A percentile compares a stretch with the other conserved stretches of the same genome.
Evolutionary conservation across 768 basidiomycete genomes (phyloP).

Genomic region (Boletus rubroflammeus): DNA sequence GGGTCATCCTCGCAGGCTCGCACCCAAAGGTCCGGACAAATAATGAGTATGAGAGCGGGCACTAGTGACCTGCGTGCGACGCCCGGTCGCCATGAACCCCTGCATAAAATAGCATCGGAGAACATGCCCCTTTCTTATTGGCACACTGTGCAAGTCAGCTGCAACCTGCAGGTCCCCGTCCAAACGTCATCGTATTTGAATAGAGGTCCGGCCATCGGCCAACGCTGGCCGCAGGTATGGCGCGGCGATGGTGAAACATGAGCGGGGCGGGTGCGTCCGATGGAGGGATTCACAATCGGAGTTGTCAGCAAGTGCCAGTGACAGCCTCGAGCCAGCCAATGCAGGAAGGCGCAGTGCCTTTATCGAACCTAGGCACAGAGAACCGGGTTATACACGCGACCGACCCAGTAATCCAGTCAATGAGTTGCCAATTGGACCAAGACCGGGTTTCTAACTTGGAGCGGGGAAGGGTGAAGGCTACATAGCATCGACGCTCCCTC

Average conservation of each 20-base stretch:
- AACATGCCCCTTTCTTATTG: background rate
- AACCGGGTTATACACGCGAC: background rate
- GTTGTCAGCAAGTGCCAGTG: background rate
- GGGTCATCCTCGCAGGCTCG: background rate
- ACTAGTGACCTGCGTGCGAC: conserved; percentile 14
- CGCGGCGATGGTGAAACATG: background rate
- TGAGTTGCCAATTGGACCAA: too few relatives aligned
- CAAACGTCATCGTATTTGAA: background rate
- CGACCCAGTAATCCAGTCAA: background rate
- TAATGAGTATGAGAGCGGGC: background rate
- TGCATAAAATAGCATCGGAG: too few relatives aligned
- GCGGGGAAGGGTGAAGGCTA: background rate
- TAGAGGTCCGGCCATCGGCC: background rate
- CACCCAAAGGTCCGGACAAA: background rate
- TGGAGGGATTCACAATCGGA: background rate
- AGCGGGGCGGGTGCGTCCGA: background rate
- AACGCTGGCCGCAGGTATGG: background rate
- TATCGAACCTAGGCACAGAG: background rate
- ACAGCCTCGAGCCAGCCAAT: background rate
- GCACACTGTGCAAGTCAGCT: background rate
- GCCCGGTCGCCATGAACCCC: background rate
- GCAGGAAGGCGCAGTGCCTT: background rate
- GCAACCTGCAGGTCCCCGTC: background rate
- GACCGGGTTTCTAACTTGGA: background rate
- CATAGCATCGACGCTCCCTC: background rate